Evolutionary conservation across 495 filamentous ascomycete species (phyloP), one percentile per base, ranked within the genome.

Genomic region (Daldinia bambusicola): DNA sequence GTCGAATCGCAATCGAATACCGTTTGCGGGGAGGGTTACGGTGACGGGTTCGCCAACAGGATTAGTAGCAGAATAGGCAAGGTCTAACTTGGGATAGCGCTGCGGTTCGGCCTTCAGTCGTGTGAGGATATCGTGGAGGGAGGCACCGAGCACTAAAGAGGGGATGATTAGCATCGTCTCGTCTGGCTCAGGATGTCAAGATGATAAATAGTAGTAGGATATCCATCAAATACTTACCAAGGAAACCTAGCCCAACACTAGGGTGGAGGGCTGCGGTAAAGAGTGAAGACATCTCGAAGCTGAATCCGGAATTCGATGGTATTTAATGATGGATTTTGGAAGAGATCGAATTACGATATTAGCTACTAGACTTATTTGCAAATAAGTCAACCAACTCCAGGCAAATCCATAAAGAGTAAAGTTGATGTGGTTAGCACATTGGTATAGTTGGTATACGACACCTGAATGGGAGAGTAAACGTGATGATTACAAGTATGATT

Each of bases 1-100:
- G 75, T 99, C 95, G 73, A 99, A 99, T 30, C 91, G 92, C 55
- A 98, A 81, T 12, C 95, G 92, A 30, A 99, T 72, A 18, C 95
- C 95, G 79, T 98, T 98, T 6, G 85, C 84, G 9, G 93, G 92
- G 10, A 98, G 87, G 40, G 83, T 85, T 32, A 99, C 75, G 37
- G 91, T 77, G 20, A 97, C 84, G 0, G 92, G 92, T 5, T 88
- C 84, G n/a, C 76, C 81, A 9, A 98, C 83, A 31, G 95, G 95
- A 13, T 90, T 81, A 14, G 80, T 78, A 6, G 87, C 80, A 22
- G 91, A 91, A 79, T 95, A 95, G 59, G 87, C 86, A 52, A 98
- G 80, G 60, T 97, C 89, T 75, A 98, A 91, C 60, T 88, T 89
- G 37, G 94, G 92, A 81, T 93, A 98, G 1, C 84, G 83, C 61